phyloP scores from a whole-genome alignment of 768 basidiomycete genomes.

The Suillus cothurnatus region DNA sequence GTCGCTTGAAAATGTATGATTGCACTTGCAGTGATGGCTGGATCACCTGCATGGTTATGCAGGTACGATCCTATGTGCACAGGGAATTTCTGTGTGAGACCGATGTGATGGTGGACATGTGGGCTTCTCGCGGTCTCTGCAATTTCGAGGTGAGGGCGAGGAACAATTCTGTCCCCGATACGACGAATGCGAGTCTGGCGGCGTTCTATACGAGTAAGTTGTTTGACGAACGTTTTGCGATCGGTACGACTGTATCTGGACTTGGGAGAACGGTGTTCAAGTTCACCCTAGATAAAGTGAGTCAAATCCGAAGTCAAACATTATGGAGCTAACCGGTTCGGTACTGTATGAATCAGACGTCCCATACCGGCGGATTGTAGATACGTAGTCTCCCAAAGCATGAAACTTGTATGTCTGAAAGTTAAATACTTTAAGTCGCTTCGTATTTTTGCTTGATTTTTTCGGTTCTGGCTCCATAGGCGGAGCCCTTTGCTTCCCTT shows the following conservation, averaged over 20 bases:
- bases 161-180: neutral
- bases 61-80: conserved; percentile 17
- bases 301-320: too few species aligned
- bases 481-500: too few species aligned
- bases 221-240: neutral
- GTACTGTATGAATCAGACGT: conserved; percentile 40
- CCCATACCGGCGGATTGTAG: conserved; percentile 25
- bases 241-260: neutral
- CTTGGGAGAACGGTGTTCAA: conserved; percentile 12
- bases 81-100: conserved; percentile 10
- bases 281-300: conserved; percentile 9
- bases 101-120: conserved; percentile 1
- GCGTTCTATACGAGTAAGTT: neutral
- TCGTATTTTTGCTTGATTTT: too few species aligned
- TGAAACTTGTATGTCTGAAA: conserved; percentile 29
- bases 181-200: neutral
- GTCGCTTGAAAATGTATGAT: neutral
- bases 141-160: neutral
- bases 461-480: too few species aligned
- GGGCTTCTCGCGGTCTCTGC: neutral
- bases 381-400: conserved; percentile 21
- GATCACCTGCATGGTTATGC: neutral
- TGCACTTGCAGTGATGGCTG: neutral
- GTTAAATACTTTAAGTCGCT: conserved; percentile 12
- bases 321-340: conserved; percentile 17